Evolutionary conservation across 2,329 filamentous ascomycete species (phyloP), one percentile per base, ranked within the genome.

Genomic region (Fusarium staphyleae): DNA sequence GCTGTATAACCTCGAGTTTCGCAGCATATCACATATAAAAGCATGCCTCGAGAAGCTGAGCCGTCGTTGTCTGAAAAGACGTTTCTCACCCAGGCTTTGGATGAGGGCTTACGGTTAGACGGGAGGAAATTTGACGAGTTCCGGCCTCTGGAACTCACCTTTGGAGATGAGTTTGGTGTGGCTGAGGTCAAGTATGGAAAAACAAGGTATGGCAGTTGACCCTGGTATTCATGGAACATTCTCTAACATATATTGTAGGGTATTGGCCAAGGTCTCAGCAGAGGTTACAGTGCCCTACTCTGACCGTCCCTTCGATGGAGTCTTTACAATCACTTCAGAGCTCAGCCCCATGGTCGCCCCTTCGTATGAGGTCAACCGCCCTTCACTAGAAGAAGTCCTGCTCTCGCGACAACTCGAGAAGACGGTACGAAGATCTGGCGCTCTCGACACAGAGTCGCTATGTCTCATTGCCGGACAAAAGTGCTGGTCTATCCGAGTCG

Each of bases 381-480:
- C 89, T 40, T 93, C 88, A 58, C 90, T 96, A 66, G 84, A 88
- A 49, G 95, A 98, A 76, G 82, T 93, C 3, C 83, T 96, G 34
- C 85, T 98, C 22, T 92, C 93, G 9, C 87, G 93, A 28, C 84
- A 95, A 34, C 87, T 99, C 15, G 95, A 99, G 74, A 96, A 96
- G 77, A 93, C 95, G 8, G 86, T 98, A 55, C 92, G 95, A 34
- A 88, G 95, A 55, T 96, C 93, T 1, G 89, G 89, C 65, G 93
- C 95, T 6, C 85, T 99, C 33, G 93, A 98, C 73, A 96, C 93
- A 28, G 95, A 99, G 75, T 96, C 93, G 4, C 83, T 99, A 36
- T 99, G 95, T 74, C 90, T 99, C 16, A 81, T 97, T 22, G 92
- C 95, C 10, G 93, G 91, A 7, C 82, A 89, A 55, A 96, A 96